phyloP scores from a whole-genome alignment of 2,329 filamentous ascomycete species.

The Pyrenophora teres region DNA sequence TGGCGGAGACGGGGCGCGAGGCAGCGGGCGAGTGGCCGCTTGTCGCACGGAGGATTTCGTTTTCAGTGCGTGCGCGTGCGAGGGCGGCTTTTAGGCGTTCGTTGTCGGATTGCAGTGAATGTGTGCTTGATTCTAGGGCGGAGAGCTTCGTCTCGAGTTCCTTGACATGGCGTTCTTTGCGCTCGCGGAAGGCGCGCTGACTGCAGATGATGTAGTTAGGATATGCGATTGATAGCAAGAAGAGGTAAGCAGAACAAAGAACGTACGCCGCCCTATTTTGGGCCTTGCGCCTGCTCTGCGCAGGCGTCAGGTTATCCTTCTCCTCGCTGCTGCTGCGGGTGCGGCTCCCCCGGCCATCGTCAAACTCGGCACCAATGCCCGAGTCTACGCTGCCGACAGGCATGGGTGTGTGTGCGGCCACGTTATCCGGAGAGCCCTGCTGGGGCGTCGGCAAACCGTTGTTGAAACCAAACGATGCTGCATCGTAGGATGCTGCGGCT shows the following conservation, averaged over 20 bases:
- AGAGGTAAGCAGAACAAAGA: not conserved
- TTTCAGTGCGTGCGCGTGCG: slow-evolving; percentile 84
- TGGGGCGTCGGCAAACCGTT: slow-evolving; percentile 36
- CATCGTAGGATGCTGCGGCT: slow-evolving; percentile 32
- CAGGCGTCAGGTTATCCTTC: slow-evolving; percentile 53
- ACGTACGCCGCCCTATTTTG: slow-evolving; percentile 75
- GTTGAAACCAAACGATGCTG: slow-evolving; percentile 28
- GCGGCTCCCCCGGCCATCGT: slow-evolving; percentile 38
- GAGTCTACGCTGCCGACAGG: slow-evolving; percentile 51
- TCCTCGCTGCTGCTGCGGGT: slow-evolving; percentile 54
- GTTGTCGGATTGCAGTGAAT: slow-evolving; percentile 77
- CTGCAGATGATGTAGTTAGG: slow-evolving; percentile 53
- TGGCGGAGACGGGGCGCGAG: slow-evolving; percentile 46
- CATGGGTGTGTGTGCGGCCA: slow-evolving; percentile 35
- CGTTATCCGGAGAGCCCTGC: slow-evolving; percentile 40
- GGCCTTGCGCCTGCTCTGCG: slow-evolving; percentile 65
- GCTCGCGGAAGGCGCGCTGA: slow-evolving; percentile 93
- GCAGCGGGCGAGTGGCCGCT: slow-evolving; percentile 54
- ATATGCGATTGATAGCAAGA: too few species aligned
- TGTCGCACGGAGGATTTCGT: slow-evolving; percentile 87
- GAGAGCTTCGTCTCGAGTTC: slow-evolving; percentile 88
- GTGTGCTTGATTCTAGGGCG: slow-evolving; percentile 73
- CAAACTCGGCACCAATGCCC: slow-evolving; percentile 48
- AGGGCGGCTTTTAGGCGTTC: slow-evolving; percentile 83
- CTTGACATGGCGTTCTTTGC: slow-evolving; percentile 92